These are phyloP conservation scores for Rhododendron kiyosumense DNA, from an alignment of 148 eudicot genomes.

Conservation along the genomic window DNA sequence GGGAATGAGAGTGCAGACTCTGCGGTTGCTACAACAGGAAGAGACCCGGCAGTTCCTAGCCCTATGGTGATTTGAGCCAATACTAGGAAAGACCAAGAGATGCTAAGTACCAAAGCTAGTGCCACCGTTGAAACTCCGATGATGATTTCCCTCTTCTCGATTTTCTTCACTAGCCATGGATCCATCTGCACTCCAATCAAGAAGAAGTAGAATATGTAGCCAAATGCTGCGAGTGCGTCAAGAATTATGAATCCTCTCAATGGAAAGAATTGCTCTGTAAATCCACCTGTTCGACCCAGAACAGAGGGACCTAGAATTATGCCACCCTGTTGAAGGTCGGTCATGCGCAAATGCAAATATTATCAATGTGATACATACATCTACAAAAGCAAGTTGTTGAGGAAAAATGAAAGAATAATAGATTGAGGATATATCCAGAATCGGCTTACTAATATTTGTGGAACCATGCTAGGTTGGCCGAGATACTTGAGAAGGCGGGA, in stretches of 20 bases:
- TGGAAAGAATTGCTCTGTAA: slow-evolving; percentile 8
- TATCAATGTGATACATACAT: neutral
- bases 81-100: slow-evolving; percentile 4
- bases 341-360: neutral
- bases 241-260: slow-evolving; percentile 8
- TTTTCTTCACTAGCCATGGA: slow-evolving; percentile 8
- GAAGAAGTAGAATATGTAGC: slow-evolving; percentile 18
- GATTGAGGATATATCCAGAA: neutral
- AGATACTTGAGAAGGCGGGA: slow-evolving; percentile 16
- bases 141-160: neutral
- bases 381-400: neutral
- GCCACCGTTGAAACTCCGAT: slow-evolving; percentile 2
- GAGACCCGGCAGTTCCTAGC: neutral
- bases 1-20: slow-evolving; percentile 12
- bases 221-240: slow-evolving; percentile 4
- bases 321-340: slow-evolving; percentile 11
- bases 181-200: slow-evolving; percentile 14
- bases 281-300: slow-evolving; percentile 9
- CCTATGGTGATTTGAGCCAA: neutral
- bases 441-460: slow-evolving; percentile 11
- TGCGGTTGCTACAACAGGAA: neutral
- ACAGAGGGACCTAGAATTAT: slow-evolving; percentile 14
- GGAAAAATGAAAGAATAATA: neutral
- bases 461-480: slow-evolving; percentile 9
- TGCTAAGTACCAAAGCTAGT: slow-evolving; percentile 6